phyloP scores from a whole-genome alignment of 2,329 filamentous ascomycete genomes.

The Exutisphaerella laricina region DNA sequence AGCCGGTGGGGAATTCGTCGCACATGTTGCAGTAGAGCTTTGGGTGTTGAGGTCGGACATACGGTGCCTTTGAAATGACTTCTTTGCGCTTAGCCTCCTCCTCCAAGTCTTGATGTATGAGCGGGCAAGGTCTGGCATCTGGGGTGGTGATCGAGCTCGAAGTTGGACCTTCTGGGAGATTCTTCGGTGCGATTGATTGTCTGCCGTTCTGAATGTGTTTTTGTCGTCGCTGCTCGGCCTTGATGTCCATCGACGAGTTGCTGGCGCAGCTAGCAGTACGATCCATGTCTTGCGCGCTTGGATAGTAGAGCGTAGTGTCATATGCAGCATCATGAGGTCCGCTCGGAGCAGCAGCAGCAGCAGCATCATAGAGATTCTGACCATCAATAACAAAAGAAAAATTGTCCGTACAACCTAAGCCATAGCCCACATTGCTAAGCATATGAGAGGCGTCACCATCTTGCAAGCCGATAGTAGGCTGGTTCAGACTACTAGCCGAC shows the following conservation, averaged over 20 bases:
- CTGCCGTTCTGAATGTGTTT: conserved; percentile 30
- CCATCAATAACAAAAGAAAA: conserved; percentile 23
- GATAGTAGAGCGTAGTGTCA: conserved; percentile 7
- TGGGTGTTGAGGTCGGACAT: conserved; percentile 61
- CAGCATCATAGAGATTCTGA: conserved; percentile 25
- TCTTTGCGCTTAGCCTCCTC: conserved; percentile 16
- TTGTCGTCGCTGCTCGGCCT: conserved; percentile 25
- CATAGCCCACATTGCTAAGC: conserved; percentile 26
- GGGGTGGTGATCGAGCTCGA: conserved; percentile 4
- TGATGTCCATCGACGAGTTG: conserved; percentile 17
- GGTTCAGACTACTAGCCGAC: conserved; percentile 21
- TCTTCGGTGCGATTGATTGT: conserved; percentile 26
- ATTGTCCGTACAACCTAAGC: conserved; percentile 19
- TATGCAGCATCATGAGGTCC: conserved; percentile 16
- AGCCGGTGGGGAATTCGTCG: conserved; percentile 67
- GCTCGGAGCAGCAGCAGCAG: conserved; percentile 20
- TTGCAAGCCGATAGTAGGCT: conserved; percentile 23
- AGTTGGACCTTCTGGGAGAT: conserved; percentile 15
- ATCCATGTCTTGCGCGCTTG: conserved; percentile 21
- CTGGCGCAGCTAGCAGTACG: conserved; percentile 16
- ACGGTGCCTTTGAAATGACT: conserved; percentile 47
- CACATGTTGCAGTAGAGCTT: conserved; percentile 68
- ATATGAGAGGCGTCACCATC: conserved; percentile 21
- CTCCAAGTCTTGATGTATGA: conserved; percentile 3
- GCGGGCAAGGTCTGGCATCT: conserved; percentile 1